Percentiles rank a stretch among this genome's conserved stretches.
These are phyloP conservation scores for Rhizophagus sp. DNA, from an alignment of 192 early-diverging fungal genomes.

Conservation along the genomic window DNA sequence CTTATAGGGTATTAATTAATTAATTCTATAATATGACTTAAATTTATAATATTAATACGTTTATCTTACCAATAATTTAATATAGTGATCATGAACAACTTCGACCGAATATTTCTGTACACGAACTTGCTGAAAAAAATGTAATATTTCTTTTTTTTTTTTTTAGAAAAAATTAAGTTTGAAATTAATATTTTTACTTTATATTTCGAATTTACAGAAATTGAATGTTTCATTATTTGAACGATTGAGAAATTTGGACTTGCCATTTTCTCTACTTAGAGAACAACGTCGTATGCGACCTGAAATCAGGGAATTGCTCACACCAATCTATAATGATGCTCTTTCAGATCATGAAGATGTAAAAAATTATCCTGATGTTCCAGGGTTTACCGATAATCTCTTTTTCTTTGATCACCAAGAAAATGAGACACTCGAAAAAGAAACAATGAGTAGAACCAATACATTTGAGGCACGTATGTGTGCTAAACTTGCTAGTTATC, in stretches of 20 bases:
- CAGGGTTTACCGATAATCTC: conserved; percentile 51
- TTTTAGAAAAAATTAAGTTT: neutral
- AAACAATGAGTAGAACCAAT: conserved; percentile 39
- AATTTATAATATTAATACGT: neutral
- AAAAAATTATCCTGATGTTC: conserved; percentile 36
- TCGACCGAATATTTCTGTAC: conserved; percentile 51
- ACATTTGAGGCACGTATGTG: conserved; percentile 44
- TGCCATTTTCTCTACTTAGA: conserved; percentile 45
- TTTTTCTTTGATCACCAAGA: conserved; percentile 31
- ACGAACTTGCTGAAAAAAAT: conserved; percentile 43
- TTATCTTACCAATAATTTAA: neutral
- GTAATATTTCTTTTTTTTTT: neutral
- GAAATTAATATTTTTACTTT: neutral
- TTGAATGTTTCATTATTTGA: conserved; percentile 59
- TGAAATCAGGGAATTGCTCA: conserved; percentile 49
- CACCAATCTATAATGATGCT: conserved; percentile 49
- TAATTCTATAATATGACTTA: neutral
- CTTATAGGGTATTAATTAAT: conserved; percentile 51
- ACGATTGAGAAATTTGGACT: conserved; percentile 42
- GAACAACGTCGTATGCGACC: conserved; percentile 62
- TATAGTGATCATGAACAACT: conserved; percentile 59
- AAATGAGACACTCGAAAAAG: conserved; percentile 31
- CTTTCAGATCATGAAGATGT: conserved; percentile 49
- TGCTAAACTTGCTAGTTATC: conserved; percentile 34
- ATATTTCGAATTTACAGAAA: conserved; percentile 5